Conservation (phyloP, 495 filamentous ascomycete species). For the Tetracladium marchalianum region DNA sequence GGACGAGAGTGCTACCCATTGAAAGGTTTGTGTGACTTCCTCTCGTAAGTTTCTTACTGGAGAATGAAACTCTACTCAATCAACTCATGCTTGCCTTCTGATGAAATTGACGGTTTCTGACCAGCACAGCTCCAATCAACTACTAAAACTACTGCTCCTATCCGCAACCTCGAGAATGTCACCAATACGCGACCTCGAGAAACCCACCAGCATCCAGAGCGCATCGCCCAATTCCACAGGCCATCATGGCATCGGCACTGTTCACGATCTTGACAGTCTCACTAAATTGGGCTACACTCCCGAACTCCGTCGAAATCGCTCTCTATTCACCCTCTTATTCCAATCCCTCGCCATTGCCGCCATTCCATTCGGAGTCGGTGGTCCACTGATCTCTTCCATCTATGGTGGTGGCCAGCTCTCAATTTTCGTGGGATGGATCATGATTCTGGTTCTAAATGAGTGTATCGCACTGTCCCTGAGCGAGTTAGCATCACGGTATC, state of each 20-base stretch:
- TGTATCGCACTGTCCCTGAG: constrained; percentile 29
- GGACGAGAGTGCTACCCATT: too few species aligned
- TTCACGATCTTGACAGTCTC: constrained; percentile 17
- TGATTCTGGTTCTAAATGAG: constrained; percentile 31
- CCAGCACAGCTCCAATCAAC: too few species aligned
- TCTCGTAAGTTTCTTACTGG: too few species aligned
- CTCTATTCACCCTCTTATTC: constrained; percentile 35
- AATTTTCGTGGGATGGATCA: constrained; percentile 34
- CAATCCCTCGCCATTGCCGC: constrained; percentile 35
- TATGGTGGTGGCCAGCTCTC: constrained; percentile 38
- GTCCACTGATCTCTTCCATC: constrained; percentile 28
- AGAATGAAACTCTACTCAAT: too few species aligned
- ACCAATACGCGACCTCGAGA: too few species aligned
- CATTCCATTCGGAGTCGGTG: constrained; percentile 38
- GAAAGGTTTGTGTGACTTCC: too few species aligned
- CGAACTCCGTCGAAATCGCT: constrained; percentile 35
- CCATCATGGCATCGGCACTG: background rate
- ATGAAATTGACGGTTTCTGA: too few species aligned
- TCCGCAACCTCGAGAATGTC: too few species aligned
- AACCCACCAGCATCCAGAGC: too few species aligned
- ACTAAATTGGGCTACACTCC: constrained; percentile 27
- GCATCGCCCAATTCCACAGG: background rate
- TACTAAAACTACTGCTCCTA: too few species aligned
- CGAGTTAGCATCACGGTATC: constrained; percentile 39
- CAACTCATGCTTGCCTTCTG: too few species aligned